A percentile compares a stretch with the other conserved stretches of the same genome.
Evolutionary conservation across 75 land plant species (phyloP).

Genomic region (Azolla pinnata): DNA sequence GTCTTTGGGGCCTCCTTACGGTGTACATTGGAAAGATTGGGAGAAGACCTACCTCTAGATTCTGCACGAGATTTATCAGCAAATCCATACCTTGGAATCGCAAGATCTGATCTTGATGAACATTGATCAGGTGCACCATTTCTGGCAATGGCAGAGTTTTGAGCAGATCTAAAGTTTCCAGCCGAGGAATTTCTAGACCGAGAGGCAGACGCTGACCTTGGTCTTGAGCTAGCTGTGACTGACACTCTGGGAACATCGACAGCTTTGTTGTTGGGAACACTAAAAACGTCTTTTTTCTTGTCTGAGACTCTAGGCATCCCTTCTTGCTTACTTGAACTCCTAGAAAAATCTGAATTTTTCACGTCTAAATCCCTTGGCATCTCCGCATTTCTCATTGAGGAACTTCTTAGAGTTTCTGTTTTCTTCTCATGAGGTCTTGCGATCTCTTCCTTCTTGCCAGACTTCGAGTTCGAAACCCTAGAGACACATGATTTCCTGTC

Average conservation of each 20-base stretch:
- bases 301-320: not conserved
- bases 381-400: no score
- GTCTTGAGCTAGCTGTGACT: conserved; percentile 4
- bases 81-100: not conserved
- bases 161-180: not conserved
- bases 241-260: not conserved
- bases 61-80: not conserved
- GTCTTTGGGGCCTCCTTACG: not conserved
- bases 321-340: not conserved
- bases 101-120: not conserved
- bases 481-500: not conserved
- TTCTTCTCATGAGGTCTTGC: no score
- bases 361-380: no score
- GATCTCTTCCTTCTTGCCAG: not conserved
- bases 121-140: no score
- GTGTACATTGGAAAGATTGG: not conserved
- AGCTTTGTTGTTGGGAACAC: not conserved
- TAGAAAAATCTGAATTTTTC: no score
- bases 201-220: conserved; percentile 9
- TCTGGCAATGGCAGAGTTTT: no score
- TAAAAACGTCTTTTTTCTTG: not conserved
- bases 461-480: not conserved
- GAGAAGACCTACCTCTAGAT: not conserved
- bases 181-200: not conserved
- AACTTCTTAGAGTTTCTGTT: no score